Evolutionary conservation across 208 protist genomes (phyloP), one percentile per base, ranked within the genome.

Genomic region (Crithidia sp.): DNA sequence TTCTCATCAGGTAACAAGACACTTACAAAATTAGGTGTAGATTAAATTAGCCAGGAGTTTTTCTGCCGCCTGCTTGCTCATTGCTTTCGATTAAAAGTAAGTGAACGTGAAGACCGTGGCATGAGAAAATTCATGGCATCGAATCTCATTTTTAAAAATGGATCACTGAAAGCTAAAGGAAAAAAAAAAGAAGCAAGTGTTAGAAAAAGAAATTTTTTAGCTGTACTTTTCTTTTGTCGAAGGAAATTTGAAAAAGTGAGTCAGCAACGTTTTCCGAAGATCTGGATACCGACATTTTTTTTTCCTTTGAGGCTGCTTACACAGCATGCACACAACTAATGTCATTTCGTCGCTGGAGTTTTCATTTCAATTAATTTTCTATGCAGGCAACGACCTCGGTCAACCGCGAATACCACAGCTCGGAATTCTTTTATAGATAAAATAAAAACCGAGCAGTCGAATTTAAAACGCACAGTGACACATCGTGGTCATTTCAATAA

Each of bases 1-100:
- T 44, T 67, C n/a, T 77, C 55, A 69, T 37, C 61, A 7, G 58
- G 39, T 63, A 76, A 50, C 61, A 60, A 64, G 14, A 67, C 5
- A 52, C 44, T 67, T 68, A 40, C 61, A 43, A 55, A 40, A 16
- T 58, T 50, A 59, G 28, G 17, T 58, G 50, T 39, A 28, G 16
- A 43, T 76, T 67, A 63, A n/a, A 59, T 59, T 49, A 39, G 6
- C 41, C 16, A 59, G 40, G 59, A 17, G 16, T 55, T 19, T 45
- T 68, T 68, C 59, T 59, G 44, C 41, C 44, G 47, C 12, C 14
- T 43, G 37, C 44, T 57, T 36, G n/a, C 16, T 55, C 44, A 40
- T 47, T 41, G 47, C 37, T 55, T 54, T 19, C 49, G 56, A 45
- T 44, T 58, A 57, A 47, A 43, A 49, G 36, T 68, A 52, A 67